Conservation (phyloP, 2,329 filamentous ascomycete genomes). For the Paecilomyces sp. region DNA sequence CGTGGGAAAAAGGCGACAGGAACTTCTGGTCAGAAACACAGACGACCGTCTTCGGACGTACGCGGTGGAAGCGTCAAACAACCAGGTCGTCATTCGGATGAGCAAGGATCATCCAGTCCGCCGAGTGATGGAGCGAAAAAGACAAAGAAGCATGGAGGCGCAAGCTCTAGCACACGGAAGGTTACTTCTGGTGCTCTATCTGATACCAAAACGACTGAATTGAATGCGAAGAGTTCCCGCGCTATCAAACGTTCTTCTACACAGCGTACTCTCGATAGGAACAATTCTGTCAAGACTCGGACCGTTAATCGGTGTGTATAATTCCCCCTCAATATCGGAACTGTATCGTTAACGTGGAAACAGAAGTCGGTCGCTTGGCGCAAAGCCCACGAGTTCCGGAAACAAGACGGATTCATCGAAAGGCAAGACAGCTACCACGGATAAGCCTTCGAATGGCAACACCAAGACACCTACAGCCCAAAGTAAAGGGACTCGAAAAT, state of each 20-base stretch:
- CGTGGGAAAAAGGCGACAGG: not conserved
- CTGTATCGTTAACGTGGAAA: not conserved
- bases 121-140: not conserved
- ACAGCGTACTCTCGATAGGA: not conserved
- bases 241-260: not conserved
- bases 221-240: not conserved
- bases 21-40: not conserved
- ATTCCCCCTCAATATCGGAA: not conserved
- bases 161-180: not conserved
- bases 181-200: not conserved
- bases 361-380: not conserved
- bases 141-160: not conserved
- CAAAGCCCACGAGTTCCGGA: not conserved
- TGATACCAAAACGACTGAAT: not conserved
- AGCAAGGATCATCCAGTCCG: not conserved
- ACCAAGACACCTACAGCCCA: not conserved
- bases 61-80: not conserved
- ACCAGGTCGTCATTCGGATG: not conserved
- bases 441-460: not conserved
- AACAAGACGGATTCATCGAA: not conserved
- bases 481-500: conserved; percentile 3
- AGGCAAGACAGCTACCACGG: not conserved
- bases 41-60: not conserved
- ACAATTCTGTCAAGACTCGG: not conserved
- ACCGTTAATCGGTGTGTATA: not conserved